phyloP scores from a whole-genome alignment of 257 asterid species.

The Gynochthodes officinalis region DNA sequence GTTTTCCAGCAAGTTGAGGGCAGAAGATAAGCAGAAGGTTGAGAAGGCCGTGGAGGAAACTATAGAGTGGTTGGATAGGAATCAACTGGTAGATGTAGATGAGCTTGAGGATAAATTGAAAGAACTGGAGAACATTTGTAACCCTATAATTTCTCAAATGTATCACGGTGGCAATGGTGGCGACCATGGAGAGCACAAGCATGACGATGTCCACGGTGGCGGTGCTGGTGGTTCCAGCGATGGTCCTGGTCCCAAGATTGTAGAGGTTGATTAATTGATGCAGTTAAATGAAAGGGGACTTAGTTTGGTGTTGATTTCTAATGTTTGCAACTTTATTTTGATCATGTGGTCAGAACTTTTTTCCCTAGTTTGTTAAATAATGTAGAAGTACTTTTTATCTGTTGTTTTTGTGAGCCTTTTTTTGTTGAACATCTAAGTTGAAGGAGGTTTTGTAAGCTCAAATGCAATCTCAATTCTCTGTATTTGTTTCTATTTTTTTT shows the following conservation, averaged over 20 bases:
- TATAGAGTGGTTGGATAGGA: slow-evolving; percentile 52
- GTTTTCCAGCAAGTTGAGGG: slow-evolving; percentile 34
- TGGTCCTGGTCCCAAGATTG: slow-evolving; percentile 48
- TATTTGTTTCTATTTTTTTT: no score
- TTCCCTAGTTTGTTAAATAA: no score
- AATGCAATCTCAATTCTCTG: no score
- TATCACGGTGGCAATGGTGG: slow-evolving; percentile 35
- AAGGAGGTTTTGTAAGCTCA: no score
- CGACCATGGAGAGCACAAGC: slow-evolving; percentile 37
- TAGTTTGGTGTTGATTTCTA: no score
- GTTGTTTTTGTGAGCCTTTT: no score
- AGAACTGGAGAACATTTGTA: slow-evolving; percentile 48
- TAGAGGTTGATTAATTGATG: slow-evolving; percentile 47
- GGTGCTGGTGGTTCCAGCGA: slow-evolving; percentile 25
- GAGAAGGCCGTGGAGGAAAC: slow-evolving; percentile 46
- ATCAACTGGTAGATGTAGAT: slow-evolving; percentile 59
- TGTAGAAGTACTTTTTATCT: no score
- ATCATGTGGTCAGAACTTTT: no score
- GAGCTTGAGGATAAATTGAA: slow-evolving; percentile 56
- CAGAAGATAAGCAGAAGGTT: slow-evolving; percentile 36
- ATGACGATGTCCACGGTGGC: slow-evolving; percentile 25
- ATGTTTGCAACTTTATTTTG: no score
- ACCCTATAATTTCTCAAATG: slow-evolving; percentile 53
- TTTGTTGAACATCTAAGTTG: no score
- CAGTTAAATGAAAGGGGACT: background rate